Conservation (phyloP, 1,139 yeast genomes). For the Geotrichum australiense region DNA sequence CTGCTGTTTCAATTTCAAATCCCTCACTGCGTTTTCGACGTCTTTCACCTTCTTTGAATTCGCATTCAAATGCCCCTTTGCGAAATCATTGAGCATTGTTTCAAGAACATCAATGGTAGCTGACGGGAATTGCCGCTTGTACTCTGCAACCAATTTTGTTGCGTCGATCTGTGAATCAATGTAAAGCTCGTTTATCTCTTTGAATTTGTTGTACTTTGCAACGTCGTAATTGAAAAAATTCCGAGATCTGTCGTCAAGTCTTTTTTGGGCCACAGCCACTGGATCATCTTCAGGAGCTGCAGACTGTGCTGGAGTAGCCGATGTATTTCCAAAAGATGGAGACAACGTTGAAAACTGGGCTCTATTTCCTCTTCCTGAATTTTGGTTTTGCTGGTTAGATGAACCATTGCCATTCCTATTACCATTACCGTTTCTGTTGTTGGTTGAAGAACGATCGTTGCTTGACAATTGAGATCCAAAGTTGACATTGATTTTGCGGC, state of each 20-base stretch:
- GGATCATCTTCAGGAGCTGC: conserved; percentile 34
- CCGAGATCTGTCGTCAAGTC: conserved; percentile 81
- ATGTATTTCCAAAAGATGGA: conserved; percentile 10
- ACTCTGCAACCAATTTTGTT: conserved; percentile 43
- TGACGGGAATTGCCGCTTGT: conserved; percentile 45
- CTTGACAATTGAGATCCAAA: conserved; percentile 57
- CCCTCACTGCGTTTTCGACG: conserved; percentile 18
- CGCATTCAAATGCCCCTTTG: conserved; percentile 31
- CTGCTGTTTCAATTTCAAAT: conserved; percentile 16
- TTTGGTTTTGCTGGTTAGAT: conserved; percentile 20
- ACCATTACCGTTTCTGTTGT: conserved; percentile 7
- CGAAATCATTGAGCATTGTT: conserved; percentile 43
- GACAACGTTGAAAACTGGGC: conserved; percentile 14
- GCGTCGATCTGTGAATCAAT: conserved; percentile 45
- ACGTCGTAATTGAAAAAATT: conserved; percentile 45
- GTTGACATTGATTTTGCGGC: conserved; percentile 28
- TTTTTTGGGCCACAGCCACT: conserved; percentile 47
- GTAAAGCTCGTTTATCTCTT: conserved; percentile 44
- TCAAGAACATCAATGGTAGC: conserved; percentile 37
- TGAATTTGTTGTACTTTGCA: conserved; percentile 44
- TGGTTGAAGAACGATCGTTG: conserved; percentile 17
- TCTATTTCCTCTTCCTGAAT: conserved; percentile 19
- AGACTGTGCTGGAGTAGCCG: conserved; percentile 6
- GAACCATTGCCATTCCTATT: conserved; percentile 14
- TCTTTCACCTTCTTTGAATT: conserved; percentile 11